Percentiles rank a stretch among this genome's conserved stretches.
phyloP scores from a whole-genome alignment of 495 filamentous ascomycete genomes.

The Penicillium ochrochloron region DNA sequence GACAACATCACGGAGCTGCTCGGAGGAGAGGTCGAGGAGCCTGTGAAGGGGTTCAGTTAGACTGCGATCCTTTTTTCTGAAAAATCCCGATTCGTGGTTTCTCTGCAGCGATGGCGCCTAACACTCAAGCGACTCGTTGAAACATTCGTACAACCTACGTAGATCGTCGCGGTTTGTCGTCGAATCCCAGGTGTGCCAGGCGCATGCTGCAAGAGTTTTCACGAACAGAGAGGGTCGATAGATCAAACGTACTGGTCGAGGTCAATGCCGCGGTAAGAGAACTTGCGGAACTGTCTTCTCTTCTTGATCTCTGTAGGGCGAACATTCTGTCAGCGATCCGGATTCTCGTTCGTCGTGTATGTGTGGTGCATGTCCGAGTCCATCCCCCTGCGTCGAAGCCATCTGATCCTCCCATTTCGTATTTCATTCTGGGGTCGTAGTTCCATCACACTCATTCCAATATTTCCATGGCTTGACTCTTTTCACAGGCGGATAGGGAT shows the following conservation, averaged over 20 bases:
- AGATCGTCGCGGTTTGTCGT: conserved; percentile 19
- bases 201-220: conserved; percentile 33
- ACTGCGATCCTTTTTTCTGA: conserved; percentile 24
- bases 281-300: conserved; percentile 99
- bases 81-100: conserved; percentile 1
- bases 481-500: conserved; percentile 15
- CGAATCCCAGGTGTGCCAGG: conserved; percentile 48
- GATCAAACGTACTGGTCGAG: conserved; percentile 86
- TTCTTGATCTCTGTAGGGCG: conserved; percentile 84
- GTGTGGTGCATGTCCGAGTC: conserved; percentile 24
- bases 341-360: conserved; percentile 19
- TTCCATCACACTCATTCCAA: conserved; percentile 3
- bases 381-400: conserved; percentile 32
- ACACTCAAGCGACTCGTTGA: conserved; percentile 11
- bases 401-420: conserved; percentile 17
- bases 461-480: conserved; percentile 6
- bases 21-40: conserved; percentile 97
- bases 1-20: conserved; percentile 98
- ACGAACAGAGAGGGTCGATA: conserved; percentile 41
- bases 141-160: not conserved
- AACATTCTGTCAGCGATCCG: conserved; percentile 47
- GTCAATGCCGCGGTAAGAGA: conserved; percentile 98
- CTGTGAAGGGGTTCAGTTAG: conserved; percentile 47
- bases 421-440: conserved; percentile 1
- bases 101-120: conserved; percentile 4